Percentiles rank a stretch among this genome's conserved stretches.
These are phyloP conservation scores for Alternaria postmessia DNA, from an alignment of 2,329 filamentous ascomycete species.

Conservation along the genomic window DNA sequence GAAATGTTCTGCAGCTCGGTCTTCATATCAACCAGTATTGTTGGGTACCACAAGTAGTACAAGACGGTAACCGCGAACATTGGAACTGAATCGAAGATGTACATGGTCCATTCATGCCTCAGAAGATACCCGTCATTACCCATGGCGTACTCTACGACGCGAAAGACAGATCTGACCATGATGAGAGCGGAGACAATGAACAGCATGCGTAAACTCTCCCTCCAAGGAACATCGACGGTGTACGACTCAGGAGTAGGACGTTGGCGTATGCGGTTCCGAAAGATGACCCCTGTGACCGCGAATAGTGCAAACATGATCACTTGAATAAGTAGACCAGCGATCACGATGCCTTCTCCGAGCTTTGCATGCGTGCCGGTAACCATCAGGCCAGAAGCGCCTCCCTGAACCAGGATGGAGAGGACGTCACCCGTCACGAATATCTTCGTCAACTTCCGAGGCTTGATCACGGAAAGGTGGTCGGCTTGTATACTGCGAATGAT, in stretches of 20 bases:
- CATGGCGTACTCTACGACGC: neutral
- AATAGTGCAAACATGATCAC: neutral
- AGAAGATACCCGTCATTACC: neutral
- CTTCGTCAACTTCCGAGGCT: conserved; percentile 44
- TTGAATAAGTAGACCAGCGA: neutral
- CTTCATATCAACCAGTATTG: neutral
- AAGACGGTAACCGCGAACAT: neutral
- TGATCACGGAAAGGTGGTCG: neutral
- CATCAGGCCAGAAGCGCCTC: conserved; percentile 51
- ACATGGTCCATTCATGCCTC: neutral
- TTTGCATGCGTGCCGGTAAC: conserved; percentile 22
- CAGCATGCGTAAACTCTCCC: neutral
- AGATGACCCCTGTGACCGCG: neutral
- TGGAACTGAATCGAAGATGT: neutral
- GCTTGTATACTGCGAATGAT: neutral
- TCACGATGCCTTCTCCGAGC: conserved; percentile 7
- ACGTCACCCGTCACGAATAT: conserved; percentile 56
- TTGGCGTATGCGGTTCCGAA: neutral
- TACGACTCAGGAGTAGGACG: neutral
- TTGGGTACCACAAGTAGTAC: neutral
- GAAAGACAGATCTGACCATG: neutral
- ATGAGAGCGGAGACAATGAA: neutral
- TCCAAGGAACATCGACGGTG: neutral
- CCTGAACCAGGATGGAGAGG: conserved; percentile 55
- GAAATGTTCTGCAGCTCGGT: neutral